Evolutionary conservation across 2,329 filamentous ascomycete species (phyloP).

Genomic region (Neospermospora avenae): DNA sequence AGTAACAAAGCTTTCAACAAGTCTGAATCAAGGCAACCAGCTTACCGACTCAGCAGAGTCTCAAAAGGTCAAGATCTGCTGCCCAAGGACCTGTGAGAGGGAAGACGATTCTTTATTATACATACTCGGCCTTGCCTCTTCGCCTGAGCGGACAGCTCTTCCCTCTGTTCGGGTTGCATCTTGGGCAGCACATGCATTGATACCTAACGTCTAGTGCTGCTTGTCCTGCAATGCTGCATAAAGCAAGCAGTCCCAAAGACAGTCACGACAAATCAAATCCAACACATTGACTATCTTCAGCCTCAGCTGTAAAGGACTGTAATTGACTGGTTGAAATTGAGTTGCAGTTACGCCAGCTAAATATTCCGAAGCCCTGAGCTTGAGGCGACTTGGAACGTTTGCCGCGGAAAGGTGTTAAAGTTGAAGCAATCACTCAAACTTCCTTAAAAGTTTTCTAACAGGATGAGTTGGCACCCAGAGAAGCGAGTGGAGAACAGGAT

Average conservation of each 20-base stretch:
- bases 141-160: neutral
- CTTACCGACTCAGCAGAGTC: neutral
- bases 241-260: neutral
- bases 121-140: conserved; percentile 1
- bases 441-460: no score
- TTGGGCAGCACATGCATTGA: neutral
- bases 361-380: no score
- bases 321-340: no score
- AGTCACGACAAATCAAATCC: neutral
- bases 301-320: no score
- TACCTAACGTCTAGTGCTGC: neutral
- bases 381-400: no score
- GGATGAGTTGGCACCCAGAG: no score
- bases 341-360: no score
- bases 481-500: no score
- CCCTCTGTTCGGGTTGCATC: neutral
- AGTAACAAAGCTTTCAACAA: neutral
- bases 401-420: no score
- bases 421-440: no score
- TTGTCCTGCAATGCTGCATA: neutral
- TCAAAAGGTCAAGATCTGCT: conserved; percentile 12
- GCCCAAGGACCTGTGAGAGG: conserved; percentile 3
- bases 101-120: conserved; percentile 17
- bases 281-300: neutral
- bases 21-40: neutral